Conservation (phyloP, 495 filamentous ascomycete genomes). For the Penicillium nucicola region DNA sequence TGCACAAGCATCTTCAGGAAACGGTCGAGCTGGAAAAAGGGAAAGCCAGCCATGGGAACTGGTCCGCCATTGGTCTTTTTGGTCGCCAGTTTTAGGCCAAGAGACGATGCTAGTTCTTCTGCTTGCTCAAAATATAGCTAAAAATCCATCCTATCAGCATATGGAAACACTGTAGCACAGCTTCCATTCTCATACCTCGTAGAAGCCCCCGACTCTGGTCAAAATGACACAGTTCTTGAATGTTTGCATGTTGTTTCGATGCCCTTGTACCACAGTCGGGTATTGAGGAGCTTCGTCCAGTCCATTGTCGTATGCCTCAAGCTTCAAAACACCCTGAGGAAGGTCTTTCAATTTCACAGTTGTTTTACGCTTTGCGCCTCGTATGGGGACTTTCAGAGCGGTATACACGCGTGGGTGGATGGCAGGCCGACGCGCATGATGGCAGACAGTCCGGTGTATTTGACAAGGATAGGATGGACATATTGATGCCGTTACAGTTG, state of each 20-base stretch:
- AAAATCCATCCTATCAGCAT: not conserved
- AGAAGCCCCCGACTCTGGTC: constrained; percentile 91
- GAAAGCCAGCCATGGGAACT: constrained; percentile 92
- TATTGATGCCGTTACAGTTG: not conserved
- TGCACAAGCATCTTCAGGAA: constrained; percentile 90
- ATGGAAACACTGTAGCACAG: not conserved
- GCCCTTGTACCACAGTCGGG: constrained; percentile 85
- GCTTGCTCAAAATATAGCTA: constrained; percentile 91
- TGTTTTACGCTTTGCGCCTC: constrained; percentile 50
- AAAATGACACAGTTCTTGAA: constrained; percentile 86
- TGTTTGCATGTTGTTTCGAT: constrained; percentile 83
- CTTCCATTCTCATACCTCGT: constrained; percentile 56
- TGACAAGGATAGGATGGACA: constrained; percentile 12
- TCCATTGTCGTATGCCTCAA: constrained; percentile 42
- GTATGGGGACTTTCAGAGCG: constrained; percentile 10
- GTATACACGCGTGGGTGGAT: constrained; percentile 16
- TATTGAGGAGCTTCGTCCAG: constrained; percentile 60
- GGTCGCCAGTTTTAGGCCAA: constrained; percentile 84
- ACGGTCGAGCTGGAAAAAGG: constrained; percentile 84
- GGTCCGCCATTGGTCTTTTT: constrained; percentile 71
- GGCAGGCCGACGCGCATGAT: constrained; percentile 29
- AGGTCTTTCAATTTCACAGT: constrained; percentile 61
- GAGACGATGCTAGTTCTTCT: constrained; percentile 76
- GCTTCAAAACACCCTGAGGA: constrained; percentile 56
- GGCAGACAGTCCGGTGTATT: constrained; percentile 30